phyloP scores from a whole-genome alignment of 805 yeast species.

The Ogataea ganodermae region DNA sequence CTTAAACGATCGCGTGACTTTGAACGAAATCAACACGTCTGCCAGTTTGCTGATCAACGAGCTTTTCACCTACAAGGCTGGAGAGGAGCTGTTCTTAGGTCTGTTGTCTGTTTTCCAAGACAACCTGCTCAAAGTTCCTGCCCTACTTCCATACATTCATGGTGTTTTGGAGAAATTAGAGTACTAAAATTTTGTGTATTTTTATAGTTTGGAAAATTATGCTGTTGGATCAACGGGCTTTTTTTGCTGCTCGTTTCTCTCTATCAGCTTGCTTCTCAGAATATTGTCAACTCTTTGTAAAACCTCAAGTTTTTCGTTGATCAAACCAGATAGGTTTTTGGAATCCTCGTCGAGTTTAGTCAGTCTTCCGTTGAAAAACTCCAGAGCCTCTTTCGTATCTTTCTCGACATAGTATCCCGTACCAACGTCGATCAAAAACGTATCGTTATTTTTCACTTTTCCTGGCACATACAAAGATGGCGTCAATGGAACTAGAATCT shows the following conservation, averaged over 20 bases:
- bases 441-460: conserved; percentile 58
- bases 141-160: conserved; percentile 29
- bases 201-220: neutral
- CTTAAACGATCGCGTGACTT: conserved; percentile 33
- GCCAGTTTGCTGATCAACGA: conserved; percentile 40
- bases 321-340: conserved; percentile 69
- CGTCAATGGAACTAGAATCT: conserved; percentile 82
- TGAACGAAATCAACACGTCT: conserved; percentile 44
- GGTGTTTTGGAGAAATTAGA: conserved; percentile 26
- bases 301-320: conserved; percentile 70
- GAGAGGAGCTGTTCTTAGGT: conserved; percentile 37
- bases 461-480: conserved; percentile 91
- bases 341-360: conserved; percentile 72
- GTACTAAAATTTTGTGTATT: conserved; percentile 14
- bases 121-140: conserved; percentile 38
- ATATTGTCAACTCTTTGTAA: conserved; percentile 62
- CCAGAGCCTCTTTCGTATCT: conserved; percentile 60
- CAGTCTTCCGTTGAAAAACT: conserved; percentile 74
- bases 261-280: conserved; percentile 53
- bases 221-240: conserved; percentile 4
- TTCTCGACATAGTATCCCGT: conserved; percentile 95
- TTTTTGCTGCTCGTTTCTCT: conserved; percentile 40
- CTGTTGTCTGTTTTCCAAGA: conserved; percentile 35
- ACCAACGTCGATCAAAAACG: conserved; percentile 89
- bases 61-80: conserved; percentile 34